Evolutionary conservation across 768 basidiomycete species (phyloP), one percentile per base, ranked within the genome.

Genomic region (Sistotremastrum niveocremeum): DNA sequence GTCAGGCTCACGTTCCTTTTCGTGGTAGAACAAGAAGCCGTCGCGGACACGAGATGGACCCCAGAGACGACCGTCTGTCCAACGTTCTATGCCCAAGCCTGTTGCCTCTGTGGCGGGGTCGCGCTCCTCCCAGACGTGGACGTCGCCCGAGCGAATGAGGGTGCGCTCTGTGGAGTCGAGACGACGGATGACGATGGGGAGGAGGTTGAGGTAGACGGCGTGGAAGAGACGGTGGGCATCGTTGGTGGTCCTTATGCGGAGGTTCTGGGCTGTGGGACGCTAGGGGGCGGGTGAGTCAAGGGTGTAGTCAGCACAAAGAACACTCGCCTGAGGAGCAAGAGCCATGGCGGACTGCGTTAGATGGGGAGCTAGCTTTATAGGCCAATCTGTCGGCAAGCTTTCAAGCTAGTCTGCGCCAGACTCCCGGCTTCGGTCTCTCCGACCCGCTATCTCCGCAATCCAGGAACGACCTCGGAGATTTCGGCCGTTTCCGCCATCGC

Each of bases 111-210:
- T 73, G 53, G 79, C 76, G 10, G 82, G 79, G 28, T 76, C 75
- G 41, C 83, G 69, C 57, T 85, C 84, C 63, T 85, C 84, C 84
- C 84, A 89, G 50, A 88, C 82, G 54, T 86, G 88, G 28, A 87
- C 82, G 53, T 84, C 84, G 29, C 85, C 85, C 0, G 79, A 52
- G 67, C 73, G 61, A 71, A 84, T 20, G 11, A 9, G 20, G 11
- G 69, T 65, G 40, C 85, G 75, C 60, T 88, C 85, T 58, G 87
- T 84, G 39, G 81, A 81, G 57, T 88, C 85, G 53, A 89, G 73
- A 6, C 85, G 78, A 46, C 85, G 76, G 20, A 81, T 83, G 57
- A 86, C 84, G 57, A 88, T 72, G 41, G 83, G 82, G 38, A 87
- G 68, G 46, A 68, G 58, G 54, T 77, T 71, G 49, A 69, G 69